Base-by-base conservation (phyloP, 352 stramenopile species). In the Pythium grandisporangium region DNA sequence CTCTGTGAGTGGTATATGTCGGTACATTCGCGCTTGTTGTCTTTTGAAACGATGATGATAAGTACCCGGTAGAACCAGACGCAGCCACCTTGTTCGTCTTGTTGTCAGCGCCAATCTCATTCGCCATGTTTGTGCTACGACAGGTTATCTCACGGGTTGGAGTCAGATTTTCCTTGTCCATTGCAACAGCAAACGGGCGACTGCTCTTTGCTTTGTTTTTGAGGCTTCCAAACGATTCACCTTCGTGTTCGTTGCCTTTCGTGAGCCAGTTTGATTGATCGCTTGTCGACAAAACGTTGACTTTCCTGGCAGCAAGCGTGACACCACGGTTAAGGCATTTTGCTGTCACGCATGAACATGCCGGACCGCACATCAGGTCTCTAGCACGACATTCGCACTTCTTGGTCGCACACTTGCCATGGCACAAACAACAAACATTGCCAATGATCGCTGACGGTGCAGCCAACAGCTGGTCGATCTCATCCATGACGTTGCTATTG, bases 321-420 rank as follows among this genome's bases (percentile, higher is more conserved):
- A 61, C 51, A 30, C 51, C 53, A 36, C 55, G 66, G 41, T 90
- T 90, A 33, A 50, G 63, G 48, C 77, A 88, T 43, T 78, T 81
- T 1, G 40, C 36, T 24, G 53, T 58, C 25, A 73, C 72, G 58
- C 75, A 89, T 21, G 45, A 70, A 42, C 75, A 91, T 20, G 66
- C 50, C 16, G 34, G 40, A 12, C 66, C 57, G 38, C 75, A 88
- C 4, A 42, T 33, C 22, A 56, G 53, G 30, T 57, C 66, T 22
- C 66, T 55, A 0, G 69, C 65, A 30, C 75, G 71, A 44, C 75
- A 89, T 3, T 57, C 69, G 38, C 78, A 91, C 11, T 51, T 65
- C 32, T 81, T 84, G 12, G 70, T 88, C 14, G 66, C 73, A 30
- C 75, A 89, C 45, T 86, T 91, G n/a, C 72, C 68, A 17, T 70